Base-by-base conservation (phyloP, 2,329 filamentous ascomycete species). In the Fusarium mexicanum region DNA sequence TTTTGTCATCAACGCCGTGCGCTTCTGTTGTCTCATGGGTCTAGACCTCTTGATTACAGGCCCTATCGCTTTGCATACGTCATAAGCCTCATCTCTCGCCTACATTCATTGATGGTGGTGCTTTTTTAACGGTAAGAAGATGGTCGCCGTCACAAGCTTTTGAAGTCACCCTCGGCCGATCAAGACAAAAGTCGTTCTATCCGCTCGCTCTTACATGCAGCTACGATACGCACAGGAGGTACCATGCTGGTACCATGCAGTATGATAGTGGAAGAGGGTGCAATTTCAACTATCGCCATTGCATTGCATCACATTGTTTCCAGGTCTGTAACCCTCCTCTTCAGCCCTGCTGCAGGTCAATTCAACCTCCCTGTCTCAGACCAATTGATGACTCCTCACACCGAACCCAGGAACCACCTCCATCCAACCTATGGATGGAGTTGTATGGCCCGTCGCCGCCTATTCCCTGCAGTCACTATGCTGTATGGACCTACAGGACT, bases 331-430 rank as follows among this genome's bases (percentile, higher is more conserved):
- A 61, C 74, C 73, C 69, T 62, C 74, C 76, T 51, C 65, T 73
- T 78, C 76, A 78, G 76, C 76, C 75, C 66, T 77, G 67, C 75
- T 78, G 75, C 76, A 77, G 76, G 75, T 77, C 71, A 77, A 64
- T 63, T 60, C 72, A 72, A 76, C 44, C 66, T 58, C 70, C 62
- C 69, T 69, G 72, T 66, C 67, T 41, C 64, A 75, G 67, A 55
- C 76, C 75, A 76, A 78, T 78, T 26, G 59, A 62, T 78, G 76
- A 78, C 76, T 78, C 76, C 73, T 78, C 69, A 77, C 75, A 61
- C 76, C 73, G 76, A 76, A 61, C 61, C 74, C 53, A 37, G 43
- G 75, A 76, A 74, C 67, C 65, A 69, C 60, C 63, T 37, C 35
- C 35, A 37, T 67, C 66, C 58, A 69, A 66, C 68, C 51, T 71